Percentiles rank a stretch among this genome's conserved stretches.
Conservation (phyloP, 2,329 filamentous ascomycete species). For the Geosmithia putterillii region DNA sequence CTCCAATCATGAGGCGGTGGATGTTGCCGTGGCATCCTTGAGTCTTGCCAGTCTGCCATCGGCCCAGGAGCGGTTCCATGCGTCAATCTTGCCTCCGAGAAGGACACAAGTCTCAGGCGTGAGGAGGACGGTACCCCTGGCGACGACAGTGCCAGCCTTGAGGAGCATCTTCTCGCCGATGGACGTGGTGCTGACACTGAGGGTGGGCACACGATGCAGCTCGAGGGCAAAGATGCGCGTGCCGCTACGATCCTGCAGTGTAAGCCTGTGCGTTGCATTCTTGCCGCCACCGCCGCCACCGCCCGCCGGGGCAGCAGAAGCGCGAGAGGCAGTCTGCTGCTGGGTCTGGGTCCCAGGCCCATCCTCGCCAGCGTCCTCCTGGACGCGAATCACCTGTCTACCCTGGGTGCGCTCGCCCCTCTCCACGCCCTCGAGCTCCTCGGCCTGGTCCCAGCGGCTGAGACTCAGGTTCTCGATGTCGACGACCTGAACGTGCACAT, state of each 20-base stretch:
- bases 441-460: slow-evolving; percentile 78
- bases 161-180: slow-evolving; percentile 80
- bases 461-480: slow-evolving; percentile 74
- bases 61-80: slow-evolving; percentile 66
- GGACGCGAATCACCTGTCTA: slow-evolving; percentile 67
- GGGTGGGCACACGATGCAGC: slow-evolving; percentile 48
- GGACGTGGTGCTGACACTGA: slow-evolving; percentile 50
- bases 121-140: slow-evolving; percentile 68
- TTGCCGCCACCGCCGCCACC: slow-evolving; percentile 15
- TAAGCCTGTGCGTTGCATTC: slow-evolving; percentile 61
- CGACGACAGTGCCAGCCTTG: slow-evolving; percentile 49
- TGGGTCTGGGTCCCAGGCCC: slow-evolving; percentile 13
- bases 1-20: background rate
- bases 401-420: slow-evolving; percentile 65
- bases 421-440: slow-evolving; percentile 62
- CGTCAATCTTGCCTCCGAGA: slow-evolving; percentile 80
- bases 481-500: slow-evolving; percentile 69
- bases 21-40: slow-evolving; percentile 38
- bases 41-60: slow-evolving; percentile 58
- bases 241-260: slow-evolving; percentile 70
- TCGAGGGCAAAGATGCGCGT: slow-evolving; percentile 62
- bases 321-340: slow-evolving; percentile 2
- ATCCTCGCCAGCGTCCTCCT: slow-evolving; percentile 25
- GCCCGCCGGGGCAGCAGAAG: slow-evolving; percentile 4
- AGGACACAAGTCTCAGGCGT: slow-evolving; percentile 56